Percentiles rank a stretch among this genome's conserved stretches.
These are phyloP conservation scores for Russula sp. DNA, from an alignment of 768 basidiomycete species.

Conservation along the genomic window DNA sequence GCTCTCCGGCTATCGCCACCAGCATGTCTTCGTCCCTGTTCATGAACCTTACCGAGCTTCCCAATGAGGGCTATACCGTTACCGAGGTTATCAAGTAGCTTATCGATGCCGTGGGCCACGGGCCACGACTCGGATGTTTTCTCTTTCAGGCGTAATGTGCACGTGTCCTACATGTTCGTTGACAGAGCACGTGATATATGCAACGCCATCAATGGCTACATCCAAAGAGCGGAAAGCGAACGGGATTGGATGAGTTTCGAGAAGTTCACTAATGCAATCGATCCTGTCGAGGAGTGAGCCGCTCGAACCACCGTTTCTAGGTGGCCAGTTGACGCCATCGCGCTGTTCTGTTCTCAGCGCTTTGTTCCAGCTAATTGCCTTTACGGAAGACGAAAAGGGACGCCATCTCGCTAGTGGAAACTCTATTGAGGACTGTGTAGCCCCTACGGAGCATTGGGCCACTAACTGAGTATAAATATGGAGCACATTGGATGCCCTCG, in stretches of 20 bases:
- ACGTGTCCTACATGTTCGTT: constrained; percentile 22
- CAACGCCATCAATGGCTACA: constrained; percentile 19
- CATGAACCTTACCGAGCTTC: background rate
- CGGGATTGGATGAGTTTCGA: constrained; percentile 21
- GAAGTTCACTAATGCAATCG: constrained; percentile 22
- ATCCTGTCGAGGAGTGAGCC: constrained; percentile 24
- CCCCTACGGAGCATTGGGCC: constrained; percentile 9
- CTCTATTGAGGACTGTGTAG: constrained; percentile 11
- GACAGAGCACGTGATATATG: constrained; percentile 22
- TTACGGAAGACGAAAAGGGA: constrained; percentile 16
- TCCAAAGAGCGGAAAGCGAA: constrained; percentile 15
- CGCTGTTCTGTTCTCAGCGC: background rate
- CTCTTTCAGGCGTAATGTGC: constrained; percentile 22
- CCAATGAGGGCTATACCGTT: constrained; percentile 11
- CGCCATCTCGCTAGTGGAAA: constrained; percentile 1
- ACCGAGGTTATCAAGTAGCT: constrained; percentile 24
- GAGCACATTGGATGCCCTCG: background rate
- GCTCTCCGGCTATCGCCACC: background rate
- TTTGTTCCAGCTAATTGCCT: constrained; percentile 9
- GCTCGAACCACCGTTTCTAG: too few species aligned
- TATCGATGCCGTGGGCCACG: constrained; percentile 16
- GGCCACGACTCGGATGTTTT: too few species aligned
- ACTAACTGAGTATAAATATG: constrained; percentile 14
- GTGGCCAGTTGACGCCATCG: background rate
- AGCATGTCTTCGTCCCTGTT: background rate